Evolutionary conservation across 257 asterid species (phyloP), one percentile per base, ranked within the genome.

Genomic region (Oldenlandia corymbosa): DNA sequence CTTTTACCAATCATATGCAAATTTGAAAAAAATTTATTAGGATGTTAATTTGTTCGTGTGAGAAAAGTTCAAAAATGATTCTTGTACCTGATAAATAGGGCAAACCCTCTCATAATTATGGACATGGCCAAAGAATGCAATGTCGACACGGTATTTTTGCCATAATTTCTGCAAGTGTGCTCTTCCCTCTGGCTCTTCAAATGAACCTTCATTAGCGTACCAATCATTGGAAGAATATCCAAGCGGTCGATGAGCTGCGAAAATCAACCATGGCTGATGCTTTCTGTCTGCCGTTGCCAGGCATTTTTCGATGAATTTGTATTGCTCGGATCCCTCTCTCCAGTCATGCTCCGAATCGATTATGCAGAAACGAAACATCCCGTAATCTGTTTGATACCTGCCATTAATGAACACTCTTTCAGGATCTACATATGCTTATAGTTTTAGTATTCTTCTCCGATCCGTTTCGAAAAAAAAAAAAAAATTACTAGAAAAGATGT

Each of bases 171-270:
- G 74, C 78, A 79, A 69, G 73, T 73, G 71, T 54, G 71, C 83
- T 63, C 83, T 75, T 45, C 83, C 83, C 73, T 68, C 71, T n/a
- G 84, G 81, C 72, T 79, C 84, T 47, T 75, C 81, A 51, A 79
- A 79, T 24, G 84, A 69, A 48, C 84, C 81, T 61, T 73, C 74
- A 1, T 13, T 20, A 37, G 67, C 84, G 23, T 75, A 79, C 65
- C 70, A 72, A 2, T 72, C 66, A 48, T 69, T 60, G 1, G 84
- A 79, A 62, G 84, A 79, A 52, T 79, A 79, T 5, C 84, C 84
- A 45, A 79, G 84, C 4, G 72, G 79, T 43, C 81, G 60, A 67
- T 79, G 84, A 58, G 84, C 78, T 18, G 79, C 76, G 42, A 79
- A 79, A 47, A 79, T 79, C 73, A 79, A 60, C 84, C 81, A 75